Evolutionary conservation across 768 basidiomycete genomes (phyloP), one percentile per base, ranked within the genome.

Genomic region (Guyanaporus albipodus): DNA sequence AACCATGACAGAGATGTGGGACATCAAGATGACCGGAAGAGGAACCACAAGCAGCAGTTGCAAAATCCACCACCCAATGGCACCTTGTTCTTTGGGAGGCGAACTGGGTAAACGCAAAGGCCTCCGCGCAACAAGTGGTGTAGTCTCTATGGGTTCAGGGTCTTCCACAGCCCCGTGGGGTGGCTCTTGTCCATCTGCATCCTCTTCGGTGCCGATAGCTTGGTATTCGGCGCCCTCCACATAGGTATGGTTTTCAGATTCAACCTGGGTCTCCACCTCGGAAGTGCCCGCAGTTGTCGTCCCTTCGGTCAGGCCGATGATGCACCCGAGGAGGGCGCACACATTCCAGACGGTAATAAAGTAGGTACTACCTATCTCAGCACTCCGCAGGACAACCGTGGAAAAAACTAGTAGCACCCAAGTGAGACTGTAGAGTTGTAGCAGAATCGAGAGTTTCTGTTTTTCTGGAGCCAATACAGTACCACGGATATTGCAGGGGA

Each of bases 1-100:
- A 14, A 79, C 17, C 26, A 82, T 51, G 21, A 79, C 53, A 1
- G 66, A 62, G 23, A 82, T 66, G 55, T 87, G 78, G 38, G 69
- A 69, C 10, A 81, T 47, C 32, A 87, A 57, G 11, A 82, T 69
- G 2, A 77, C 69, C 0, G 81, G 78, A 1, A 78, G 38, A 4
- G 80, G 77, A 3, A 85, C 71, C 1, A 75, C 68, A 6, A 83
- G 49, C 4, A 84, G 38, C 32, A 83, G 57, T 58, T 87, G 82
- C 32, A 75, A 50, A 33, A 82, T 74, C 84, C 86, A 87, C 70
- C 74, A 74, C 10, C 72, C 68, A 21, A 66, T 57, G 31, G 54
- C 48, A 33, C 57, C 53, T 36, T 49, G 49, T 24, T 50, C 50
- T 32, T 60, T 55, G 2, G 28, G 21, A 3, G 41, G 38, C 17